These are phyloP conservation scores for Phytophthora cactorum DNA, from an alignment of 352 stramenopile species.

Conservation along the genomic window DNA sequence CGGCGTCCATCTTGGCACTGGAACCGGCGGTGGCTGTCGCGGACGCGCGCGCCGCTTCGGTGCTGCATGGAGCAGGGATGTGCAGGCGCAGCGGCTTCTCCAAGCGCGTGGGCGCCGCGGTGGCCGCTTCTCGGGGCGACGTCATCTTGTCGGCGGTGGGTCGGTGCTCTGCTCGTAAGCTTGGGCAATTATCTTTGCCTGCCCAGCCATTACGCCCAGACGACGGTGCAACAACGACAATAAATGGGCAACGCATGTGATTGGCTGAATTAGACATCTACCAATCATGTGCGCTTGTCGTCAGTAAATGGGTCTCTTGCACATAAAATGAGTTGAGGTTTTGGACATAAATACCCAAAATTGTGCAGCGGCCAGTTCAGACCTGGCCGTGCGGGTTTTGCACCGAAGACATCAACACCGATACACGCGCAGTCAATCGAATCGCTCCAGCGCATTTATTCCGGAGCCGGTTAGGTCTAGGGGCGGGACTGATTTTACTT, in stretches of 20 bases:
- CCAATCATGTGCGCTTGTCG: neutral
- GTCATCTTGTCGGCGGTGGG: conserved; percentile 35
- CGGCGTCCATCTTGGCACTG: conserved; percentile 24
- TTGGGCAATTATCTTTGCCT: conserved; percentile 48
- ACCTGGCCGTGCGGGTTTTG: conserved; percentile 17
- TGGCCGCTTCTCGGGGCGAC: conserved; percentile 38
- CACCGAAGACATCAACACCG: conserved; percentile 22
- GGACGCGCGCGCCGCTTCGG: conserved; percentile 2
- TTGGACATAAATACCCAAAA: neutral
- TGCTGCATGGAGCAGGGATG: conserved; percentile 1
- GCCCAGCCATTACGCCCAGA: conserved; percentile 35
- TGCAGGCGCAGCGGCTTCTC: conserved; percentile 18
- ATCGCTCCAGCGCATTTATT: conserved; percentile 28
- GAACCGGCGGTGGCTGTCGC: neutral
- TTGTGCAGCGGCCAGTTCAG: conserved; percentile 30
- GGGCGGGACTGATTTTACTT: conserved; percentile 35
- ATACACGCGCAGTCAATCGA: conserved; percentile 38
- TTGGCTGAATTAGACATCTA: neutral
- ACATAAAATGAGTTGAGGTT: neutral
- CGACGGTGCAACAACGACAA: conserved; percentile 32
- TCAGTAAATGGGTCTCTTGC: neutral
- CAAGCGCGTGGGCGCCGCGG: conserved; percentile 16
- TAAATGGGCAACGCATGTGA: conserved; percentile 3
- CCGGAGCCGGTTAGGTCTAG: conserved; percentile 25
- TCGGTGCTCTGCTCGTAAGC: conserved; percentile 33